Conservation (phyloP, 148 eudicot species). For the Tetragonia tetragonoides region DNA sequence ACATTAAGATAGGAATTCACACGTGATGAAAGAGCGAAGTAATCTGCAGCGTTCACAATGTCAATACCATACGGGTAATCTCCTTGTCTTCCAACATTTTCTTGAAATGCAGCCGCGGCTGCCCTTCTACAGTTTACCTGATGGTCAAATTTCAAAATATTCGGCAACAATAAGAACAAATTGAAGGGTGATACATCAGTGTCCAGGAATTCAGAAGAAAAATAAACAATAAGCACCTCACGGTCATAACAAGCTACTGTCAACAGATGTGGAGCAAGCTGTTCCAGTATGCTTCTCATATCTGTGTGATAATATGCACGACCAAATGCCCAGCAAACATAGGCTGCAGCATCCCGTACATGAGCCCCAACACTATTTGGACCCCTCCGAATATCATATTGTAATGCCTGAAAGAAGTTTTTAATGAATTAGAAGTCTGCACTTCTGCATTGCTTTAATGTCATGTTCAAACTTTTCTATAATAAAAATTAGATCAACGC, state of each 20-base stretch:
- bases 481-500: neutral
- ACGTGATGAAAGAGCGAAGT: constrained; percentile 89
- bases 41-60: constrained; percentile 94
- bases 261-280: constrained; percentile 91
- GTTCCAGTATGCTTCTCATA: constrained; percentile 71
- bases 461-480: neutral
- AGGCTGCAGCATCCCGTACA: constrained; percentile 99
- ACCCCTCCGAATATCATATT: constrained; percentile 94
- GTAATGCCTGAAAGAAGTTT: constrained; percentile 56
- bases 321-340: constrained; percentile 99
- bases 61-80: constrained; percentile 95
- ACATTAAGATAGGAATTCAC: constrained; percentile 78
- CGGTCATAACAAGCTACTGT: constrained; percentile 96
- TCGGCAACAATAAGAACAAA: constrained; percentile 6
- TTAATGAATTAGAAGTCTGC: constrained; percentile 10
- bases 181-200: constrained; percentile 4
- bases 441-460: constrained; percentile 2
- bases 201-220: constrained; percentile 15
- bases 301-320: constrained; percentile 85
- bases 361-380: constrained; percentile 99
- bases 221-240: constrained; percentile 49
- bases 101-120: constrained; percentile 99
- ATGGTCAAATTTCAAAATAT: constrained; percentile 20
- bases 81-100: constrained; percentile 98
- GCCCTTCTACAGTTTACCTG: constrained; percentile 99